These are phyloP conservation scores for Plasmopara viticola DNA, from an alignment of 352 stramenopile genomes.

Conservation along the genomic window DNA sequence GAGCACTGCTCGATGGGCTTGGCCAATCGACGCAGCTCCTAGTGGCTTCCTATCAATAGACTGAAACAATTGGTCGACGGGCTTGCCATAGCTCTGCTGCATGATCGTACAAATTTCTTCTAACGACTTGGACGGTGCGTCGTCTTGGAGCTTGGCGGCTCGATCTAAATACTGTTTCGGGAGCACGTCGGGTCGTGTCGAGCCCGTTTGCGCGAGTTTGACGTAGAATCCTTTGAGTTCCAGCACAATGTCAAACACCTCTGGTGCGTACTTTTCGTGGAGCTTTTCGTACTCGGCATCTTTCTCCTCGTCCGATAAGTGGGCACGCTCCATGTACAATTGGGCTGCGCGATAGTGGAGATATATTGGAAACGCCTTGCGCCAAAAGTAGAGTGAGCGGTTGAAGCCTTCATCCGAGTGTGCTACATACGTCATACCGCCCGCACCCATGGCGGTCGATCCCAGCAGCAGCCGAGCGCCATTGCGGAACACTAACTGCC, in stretches of 20 bases:
- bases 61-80: conserved; percentile 45
- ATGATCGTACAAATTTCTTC: conserved; percentile 74
- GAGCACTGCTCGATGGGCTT: conserved; percentile 73
- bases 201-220: conserved; percentile 79
- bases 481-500: conserved; percentile 50
- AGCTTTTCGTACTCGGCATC: conserved; percentile 65
- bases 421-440: conserved; percentile 48
- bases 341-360: conserved; percentile 72
- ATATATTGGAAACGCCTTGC: conserved; percentile 85
- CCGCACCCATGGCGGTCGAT: conserved; percentile 37
- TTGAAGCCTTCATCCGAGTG: conserved; percentile 75
- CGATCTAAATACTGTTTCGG: conserved; percentile 75
- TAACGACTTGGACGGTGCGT: conserved; percentile 68
- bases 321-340: conserved; percentile 59
- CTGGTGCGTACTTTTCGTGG: conserved; percentile 67
- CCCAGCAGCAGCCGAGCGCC: conserved; percentile 50
- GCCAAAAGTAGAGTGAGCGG: conserved; percentile 81
- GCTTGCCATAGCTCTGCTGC: conserved; percentile 58
- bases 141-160: conserved; percentile 68
- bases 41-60: conserved; percentile 65
- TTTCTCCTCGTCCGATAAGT: conserved; percentile 45
- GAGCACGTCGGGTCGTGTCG: conserved; percentile 74
- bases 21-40: conserved; percentile 76
- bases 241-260: conserved; percentile 78
- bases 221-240: conserved; percentile 86